phyloP scores from a whole-genome alignment of 208 protist species.

The Trypanosoma conorhini region DNA sequence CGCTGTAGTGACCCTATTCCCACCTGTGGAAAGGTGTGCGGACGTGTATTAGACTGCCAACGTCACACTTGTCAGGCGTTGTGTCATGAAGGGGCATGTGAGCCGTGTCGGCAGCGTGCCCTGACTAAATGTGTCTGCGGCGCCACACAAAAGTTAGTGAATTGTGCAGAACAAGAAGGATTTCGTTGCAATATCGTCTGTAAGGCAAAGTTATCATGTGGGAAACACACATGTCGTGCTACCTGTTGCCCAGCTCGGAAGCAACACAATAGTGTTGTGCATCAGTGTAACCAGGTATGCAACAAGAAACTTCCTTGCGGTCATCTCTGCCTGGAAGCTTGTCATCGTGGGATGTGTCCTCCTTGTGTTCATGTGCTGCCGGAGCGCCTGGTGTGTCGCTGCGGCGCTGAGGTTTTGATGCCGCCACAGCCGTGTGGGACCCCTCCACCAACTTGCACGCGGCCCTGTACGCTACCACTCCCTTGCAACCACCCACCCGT shows the following conservation, averaged over 20 bases:
- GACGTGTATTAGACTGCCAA: conserved; percentile 59
- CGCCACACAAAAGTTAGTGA: conserved; percentile 44
- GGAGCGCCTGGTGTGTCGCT: conserved; percentile 55
- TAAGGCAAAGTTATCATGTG: conserved; percentile 68
- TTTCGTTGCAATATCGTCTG: conserved; percentile 61
- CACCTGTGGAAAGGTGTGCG: conserved; percentile 54
- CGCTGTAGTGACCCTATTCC: conserved; percentile 71
- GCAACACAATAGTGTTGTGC: conserved; percentile 35
- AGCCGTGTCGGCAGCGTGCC: conserved; percentile 40
- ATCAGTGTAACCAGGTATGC: conserved; percentile 54
- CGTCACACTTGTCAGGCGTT: conserved; percentile 47
- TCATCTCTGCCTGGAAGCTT: conserved; percentile 69
- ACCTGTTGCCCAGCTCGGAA: conserved; percentile 60
- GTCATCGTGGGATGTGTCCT: conserved; percentile 65
- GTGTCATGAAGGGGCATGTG: conserved; percentile 59
- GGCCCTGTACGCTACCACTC: conserved; percentile 35
- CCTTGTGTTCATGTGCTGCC: conserved; percentile 59
- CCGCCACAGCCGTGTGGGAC: conserved; percentile 79
- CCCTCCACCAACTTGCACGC: conserved; percentile 48
- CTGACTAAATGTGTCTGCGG: conserved; percentile 55
- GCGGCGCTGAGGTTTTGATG: conserved; percentile 47
- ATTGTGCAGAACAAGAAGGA: conserved; percentile 40
- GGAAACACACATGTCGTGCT: conserved; percentile 63
- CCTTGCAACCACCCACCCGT: conserved; percentile 49
- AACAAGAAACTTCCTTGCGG: conserved; percentile 68